Base-by-base conservation (phyloP, 805 yeast genomes). In the Tetrapisispora iriomotensis region DNA sequence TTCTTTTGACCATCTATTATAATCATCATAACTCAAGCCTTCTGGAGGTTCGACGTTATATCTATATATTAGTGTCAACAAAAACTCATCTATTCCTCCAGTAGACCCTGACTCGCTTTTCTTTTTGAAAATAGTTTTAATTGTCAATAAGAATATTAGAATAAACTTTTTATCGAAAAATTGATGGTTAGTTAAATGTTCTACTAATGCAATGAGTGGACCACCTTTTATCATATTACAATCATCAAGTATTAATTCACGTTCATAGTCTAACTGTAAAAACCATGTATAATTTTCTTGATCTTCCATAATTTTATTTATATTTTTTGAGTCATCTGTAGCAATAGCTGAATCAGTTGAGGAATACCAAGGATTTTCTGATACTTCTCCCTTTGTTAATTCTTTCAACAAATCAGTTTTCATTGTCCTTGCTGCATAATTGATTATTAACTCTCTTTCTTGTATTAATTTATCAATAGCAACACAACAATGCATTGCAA, bases 211-310 rank as follows among this genome's bases (percentile, higher is more conserved):
- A 32, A 73, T 77, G 33, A 75, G 71, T 0, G 94, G 74, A 5
- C 95, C 96, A 37, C 96, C 96, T 56, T 80, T 82, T 27, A 87
- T 71, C 38, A 70, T 70, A 2, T 88, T 92, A 43, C 76, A 75
- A 23, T 75, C 63, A 46, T 85, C 92, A 49, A 75, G 77, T 20
- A 78, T 65, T 37, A 69, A 49, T 42, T 72, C 76, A 45, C 58
- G 69, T 44, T 75, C 84, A 38, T 74, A 77, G 46, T 80, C 87
- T 4, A 80, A 72, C 40, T 76, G 80, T 50, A 82, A 62, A 50
- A 67, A 82, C 92, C 92, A 83, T 3, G 87, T 86, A 2, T 67
- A 58, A 44, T 75, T 74, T 6, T 37, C 40, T 23, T 36, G 31
- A 8, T 28, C 20, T 12, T 31, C 31, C 18, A 27, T 3, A 15